Evolutionary conservation across 768 basidiomycete species (phyloP), one percentile per base, ranked within the genome.

Genomic region (Leucogyrophana mollusca): DNA sequence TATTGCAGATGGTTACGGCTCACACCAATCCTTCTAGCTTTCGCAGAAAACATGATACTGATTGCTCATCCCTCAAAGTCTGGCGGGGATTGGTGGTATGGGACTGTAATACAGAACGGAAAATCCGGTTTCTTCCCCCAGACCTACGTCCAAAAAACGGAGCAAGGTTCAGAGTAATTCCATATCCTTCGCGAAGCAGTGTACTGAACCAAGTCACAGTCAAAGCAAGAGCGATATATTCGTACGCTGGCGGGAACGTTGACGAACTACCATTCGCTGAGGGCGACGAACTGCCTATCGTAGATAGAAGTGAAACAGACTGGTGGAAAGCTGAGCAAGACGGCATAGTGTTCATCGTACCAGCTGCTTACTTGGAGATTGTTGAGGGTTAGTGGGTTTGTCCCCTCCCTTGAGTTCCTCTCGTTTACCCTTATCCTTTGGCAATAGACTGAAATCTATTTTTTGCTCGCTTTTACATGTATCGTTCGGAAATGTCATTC

Each of bases 291-390:
- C 68, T 97, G 32, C 73, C 73, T 7, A 82, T 99, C 52, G 77
- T 97, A 47, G 96, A 99, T 60, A 79, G 68, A 38, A 78, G 78
- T 44, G 96, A 97, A 55, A 75, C 72, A 43, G 89, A 90, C 57
- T 98, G 96, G 96, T 98, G 91, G 91, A 97, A 94, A 72, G 87
- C 86, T 32, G 94, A 97, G 70, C 79, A 80, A 58, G 82, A 78
- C 39, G 95, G 95, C 17, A 67, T 84, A 50, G 83, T 96, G 43
- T 90, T 87, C 70, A 83, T 94, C 59, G 93, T 94, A 4, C 96
- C 96, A 43, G 92, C 94, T 20, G 82, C 85, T 16, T 98, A 98
- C 65, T 65, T 99, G 63, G 89, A 95, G 68, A 66, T 84, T 56
- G 74, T 76, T 60, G 81, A 87, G 80, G 90, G 95, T 95, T 85